A percentile compares a stretch with the other conserved stretches of the same genome.
Conservation (phyloP, 1,284 basidiomycete genomes). For the Ganoderma sp. region DNA sequence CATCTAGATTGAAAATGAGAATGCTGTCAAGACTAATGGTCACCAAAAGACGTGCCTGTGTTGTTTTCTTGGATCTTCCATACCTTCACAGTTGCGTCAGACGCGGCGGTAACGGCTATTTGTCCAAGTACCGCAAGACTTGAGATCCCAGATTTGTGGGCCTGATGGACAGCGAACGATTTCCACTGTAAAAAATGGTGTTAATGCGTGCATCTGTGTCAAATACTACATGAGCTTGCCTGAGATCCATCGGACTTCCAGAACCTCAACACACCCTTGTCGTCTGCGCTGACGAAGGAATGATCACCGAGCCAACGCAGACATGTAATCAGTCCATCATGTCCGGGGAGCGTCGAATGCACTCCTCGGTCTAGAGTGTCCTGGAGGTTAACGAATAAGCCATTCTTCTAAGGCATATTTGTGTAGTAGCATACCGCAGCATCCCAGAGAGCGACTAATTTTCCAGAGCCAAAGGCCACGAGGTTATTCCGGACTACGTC, state of each 20-base stretch:
- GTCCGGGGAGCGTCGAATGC: constrained; percentile 73
- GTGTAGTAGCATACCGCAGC: constrained; percentile 49
- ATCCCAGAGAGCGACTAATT: constrained; percentile 81
- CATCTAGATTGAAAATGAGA: constrained; percentile 39
- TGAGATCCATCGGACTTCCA: constrained; percentile 56
- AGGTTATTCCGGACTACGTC: constrained; percentile 60
- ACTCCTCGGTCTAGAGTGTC: constrained; percentile 60
- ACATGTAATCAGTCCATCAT: constrained; percentile 77
- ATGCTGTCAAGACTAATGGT: not conserved
- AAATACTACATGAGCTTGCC: constrained; percentile 37
- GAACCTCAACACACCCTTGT: constrained; percentile 63
- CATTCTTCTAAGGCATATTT: not conserved
- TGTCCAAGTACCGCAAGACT: constrained; percentile 56
- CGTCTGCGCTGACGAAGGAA: constrained; percentile 74
- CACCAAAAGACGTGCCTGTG: constrained; percentile 39
- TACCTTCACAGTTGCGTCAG: constrained; percentile 77
- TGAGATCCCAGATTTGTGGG: constrained; percentile 75
- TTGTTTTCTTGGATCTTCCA: constrained; percentile 56
- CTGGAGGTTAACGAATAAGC: constrained; percentile 41
- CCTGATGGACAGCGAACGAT: constrained; percentile 50
- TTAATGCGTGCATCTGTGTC: constrained; percentile 29
- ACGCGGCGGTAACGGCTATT: constrained; percentile 76
- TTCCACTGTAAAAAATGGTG: constrained; percentile 56
- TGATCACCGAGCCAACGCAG: constrained; percentile 64
- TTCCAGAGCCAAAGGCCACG: constrained; percentile 82